A percentile compares a stretch with the other conserved stretches of the same genome.
phyloP scores from a whole-genome alignment of 306 rosid genomes.

The Parietaria judaica region DNA sequence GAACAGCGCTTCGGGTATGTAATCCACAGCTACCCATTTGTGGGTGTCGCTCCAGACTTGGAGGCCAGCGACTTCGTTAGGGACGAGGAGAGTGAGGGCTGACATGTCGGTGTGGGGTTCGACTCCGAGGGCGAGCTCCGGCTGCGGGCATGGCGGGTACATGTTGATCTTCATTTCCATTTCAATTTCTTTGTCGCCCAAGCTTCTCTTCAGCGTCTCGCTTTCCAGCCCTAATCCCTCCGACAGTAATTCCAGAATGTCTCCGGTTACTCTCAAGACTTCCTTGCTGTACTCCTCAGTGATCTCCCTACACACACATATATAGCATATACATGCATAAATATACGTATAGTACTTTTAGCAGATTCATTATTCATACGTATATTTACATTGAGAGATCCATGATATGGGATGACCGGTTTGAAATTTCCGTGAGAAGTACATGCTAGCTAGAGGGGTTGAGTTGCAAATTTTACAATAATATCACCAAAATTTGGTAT shows the following conservation, averaged over 20 bases:
- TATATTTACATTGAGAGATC: no score
- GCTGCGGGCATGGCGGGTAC: slow-evolving; percentile 76
- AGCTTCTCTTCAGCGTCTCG: slow-evolving; percentile 22
- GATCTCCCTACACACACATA: slow-evolving; percentile 27
- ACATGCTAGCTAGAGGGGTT: no score
- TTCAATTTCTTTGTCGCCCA: slow-evolving; percentile 44
- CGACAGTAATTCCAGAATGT: slow-evolving; percentile 38
- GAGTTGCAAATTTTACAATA: no score
- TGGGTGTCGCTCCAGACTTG: slow-evolving; percentile 40
- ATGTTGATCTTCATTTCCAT: slow-evolving; percentile 66
- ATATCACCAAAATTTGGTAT: no score
- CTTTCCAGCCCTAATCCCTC: slow-evolving; percentile 47
- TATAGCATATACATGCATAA: no score
- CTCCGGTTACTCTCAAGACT: slow-evolving; percentile 26
- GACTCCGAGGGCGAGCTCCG: slow-evolving; percentile 55
- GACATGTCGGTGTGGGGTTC: slow-evolving; percentile 78
- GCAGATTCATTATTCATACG: no score
- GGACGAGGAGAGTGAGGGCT: slow-evolving; percentile 47
- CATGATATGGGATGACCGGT: no score
- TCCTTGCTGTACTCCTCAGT: slow-evolving; percentile 46
- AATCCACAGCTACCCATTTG: slow-evolving; percentile 43
- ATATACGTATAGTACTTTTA: no score
- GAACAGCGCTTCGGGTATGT: slow-evolving; percentile 37
- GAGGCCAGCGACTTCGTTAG: slow-evolving; percentile 54
- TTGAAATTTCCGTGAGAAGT: no score